Percentiles rank a stretch among this genome's conserved stretches.
These are phyloP conservation scores for Phascolomyces articulosus DNA, from an alignment of 371 early-diverging fungal genomes.

Conservation along the genomic window DNA sequence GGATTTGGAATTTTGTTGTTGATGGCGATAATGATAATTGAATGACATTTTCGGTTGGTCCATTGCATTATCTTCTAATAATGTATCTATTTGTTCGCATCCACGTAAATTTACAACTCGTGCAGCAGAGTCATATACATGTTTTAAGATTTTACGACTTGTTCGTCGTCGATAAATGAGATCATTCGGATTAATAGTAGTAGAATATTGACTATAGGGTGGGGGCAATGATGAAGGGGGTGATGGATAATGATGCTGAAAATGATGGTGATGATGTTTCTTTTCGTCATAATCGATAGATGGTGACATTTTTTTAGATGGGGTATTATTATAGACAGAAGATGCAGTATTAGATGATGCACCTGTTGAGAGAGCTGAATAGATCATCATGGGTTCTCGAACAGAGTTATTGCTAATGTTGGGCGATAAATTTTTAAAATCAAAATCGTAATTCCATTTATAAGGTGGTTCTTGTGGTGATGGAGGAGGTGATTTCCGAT, in stretches of 20 bases:
- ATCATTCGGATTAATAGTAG: neutral
- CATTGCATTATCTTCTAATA: constrained; percentile 13
- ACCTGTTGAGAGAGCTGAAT: neutral
- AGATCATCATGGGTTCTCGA: constrained; percentile 21
- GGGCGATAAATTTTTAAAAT: constrained; percentile 7
- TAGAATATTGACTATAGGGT: constrained; percentile 12
- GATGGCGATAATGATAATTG: neutral
- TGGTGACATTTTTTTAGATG: neutral
- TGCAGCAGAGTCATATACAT: constrained; percentile 27
- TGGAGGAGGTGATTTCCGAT: constrained; percentile 8
- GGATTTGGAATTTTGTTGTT: neutral
- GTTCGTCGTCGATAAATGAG: neutral
- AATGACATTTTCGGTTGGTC: neutral
- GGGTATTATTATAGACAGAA: constrained; percentile 21
- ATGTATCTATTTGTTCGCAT: constrained; percentile 22
- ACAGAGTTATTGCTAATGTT: neutral
- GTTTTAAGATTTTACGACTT: neutral
- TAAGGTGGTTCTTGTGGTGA: constrained; percentile 13
- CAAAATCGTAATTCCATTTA: constrained; percentile 17
- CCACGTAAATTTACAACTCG: constrained; percentile 42
- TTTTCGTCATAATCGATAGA: constrained; percentile 3
- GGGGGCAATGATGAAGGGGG: constrained; percentile 1
- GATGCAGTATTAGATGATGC: constrained; percentile 1
- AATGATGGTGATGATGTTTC: constrained; percentile 7
- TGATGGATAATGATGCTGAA: neutral